Conservation (phyloP, 306 rosid species). For the Lathyrus aphaca region DNA sequence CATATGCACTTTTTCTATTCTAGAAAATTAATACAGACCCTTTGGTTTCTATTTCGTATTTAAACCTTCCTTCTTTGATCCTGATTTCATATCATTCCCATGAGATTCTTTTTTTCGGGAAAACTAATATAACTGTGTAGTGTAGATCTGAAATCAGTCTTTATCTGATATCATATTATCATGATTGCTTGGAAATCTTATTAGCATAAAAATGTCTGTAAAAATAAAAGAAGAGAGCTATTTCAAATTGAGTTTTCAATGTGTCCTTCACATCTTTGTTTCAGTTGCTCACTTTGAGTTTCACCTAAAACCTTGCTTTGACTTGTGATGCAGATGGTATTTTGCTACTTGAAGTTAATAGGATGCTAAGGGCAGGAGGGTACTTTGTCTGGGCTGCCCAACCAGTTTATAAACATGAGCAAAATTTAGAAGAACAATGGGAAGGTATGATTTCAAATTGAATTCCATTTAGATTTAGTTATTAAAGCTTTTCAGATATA, state of each 20-base stretch:
- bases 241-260: too few relatives aligned
- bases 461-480: conserved; percentile 25
- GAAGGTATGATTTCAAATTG: conserved; percentile 60
- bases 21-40: conserved; percentile 4
- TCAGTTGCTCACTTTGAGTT: conserved; percentile 30
- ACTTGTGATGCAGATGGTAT: conserved; percentile 77
- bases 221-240: conserved; percentile 20
- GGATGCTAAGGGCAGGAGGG: conserved; percentile 95
- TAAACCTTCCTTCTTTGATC: conserved; percentile 4
- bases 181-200: conserved; percentile 20
- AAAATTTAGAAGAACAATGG: conserved; percentile 88
- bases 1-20: conserved; percentile 4
- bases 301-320: conserved; percentile 32
- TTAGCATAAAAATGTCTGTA: neutral
- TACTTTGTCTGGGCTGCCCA: conserved; percentile 99
- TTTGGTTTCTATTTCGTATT: conserved; percentile 14
- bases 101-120: neutral
- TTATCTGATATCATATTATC: conserved; percentile 27
- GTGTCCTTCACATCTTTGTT: neutral
- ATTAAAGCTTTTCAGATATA: conserved; percentile 6
- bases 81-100: conserved; percentile 30
- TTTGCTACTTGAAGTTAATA: conserved; percentile 85
- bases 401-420: conserved; percentile 96
- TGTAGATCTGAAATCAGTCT: conserved; percentile 27
- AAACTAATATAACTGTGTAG: neutral